Percentiles rank a stretch among this genome's conserved stretches.
Evolutionary conservation across 1,284 basidiomycete species (phyloP).

Genomic region (Apiotrichum porosum): DNA sequence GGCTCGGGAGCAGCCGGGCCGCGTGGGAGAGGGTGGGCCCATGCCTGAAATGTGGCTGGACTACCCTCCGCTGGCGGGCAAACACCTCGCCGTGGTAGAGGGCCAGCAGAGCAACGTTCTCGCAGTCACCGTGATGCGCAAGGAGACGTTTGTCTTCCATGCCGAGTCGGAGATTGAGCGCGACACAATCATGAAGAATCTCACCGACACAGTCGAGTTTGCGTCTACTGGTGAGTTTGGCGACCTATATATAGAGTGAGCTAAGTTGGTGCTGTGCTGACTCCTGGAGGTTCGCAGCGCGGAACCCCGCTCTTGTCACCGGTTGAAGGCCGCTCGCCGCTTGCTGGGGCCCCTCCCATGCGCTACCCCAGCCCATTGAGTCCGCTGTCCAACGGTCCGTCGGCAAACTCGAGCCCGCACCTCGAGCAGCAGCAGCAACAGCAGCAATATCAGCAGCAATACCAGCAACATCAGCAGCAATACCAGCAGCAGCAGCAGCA

Average conservation of each 20-base stretch:
- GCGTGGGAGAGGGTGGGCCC: constrained; percentile 50
- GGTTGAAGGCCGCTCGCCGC: constrained; percentile 2
- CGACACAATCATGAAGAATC: constrained; percentile 65
- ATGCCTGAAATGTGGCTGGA: constrained; percentile 85
- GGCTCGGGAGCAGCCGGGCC: constrained; percentile 38
- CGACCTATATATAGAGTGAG: no score
- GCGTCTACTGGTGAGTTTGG: constrained; percentile 62
- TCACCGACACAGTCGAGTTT: constrained; percentile 79
- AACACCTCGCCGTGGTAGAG: constrained; percentile 73
- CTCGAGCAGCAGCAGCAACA: no score
- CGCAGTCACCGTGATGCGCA: constrained; percentile 78
- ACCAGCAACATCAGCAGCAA: no score
- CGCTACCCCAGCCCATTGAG: constrained; percentile 35
- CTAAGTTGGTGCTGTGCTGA: no score
- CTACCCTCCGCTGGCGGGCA: constrained; percentile 93
- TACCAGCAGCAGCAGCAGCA: no score
- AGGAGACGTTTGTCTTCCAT: constrained; percentile 73
- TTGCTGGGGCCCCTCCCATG: neutral
- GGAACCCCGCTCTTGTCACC: neutral
- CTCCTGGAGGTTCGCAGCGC: constrained; percentile 4
- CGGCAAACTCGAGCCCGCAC: no score
- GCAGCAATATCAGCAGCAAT: no score
- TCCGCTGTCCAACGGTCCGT: constrained; percentile 19
- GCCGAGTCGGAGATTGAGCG: constrained; percentile 61
- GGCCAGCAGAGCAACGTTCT: constrained; percentile 58